Evolutionary conservation across 208 protist species (phyloP).

Genomic region (Acanthamoeba pearcei): DNA sequence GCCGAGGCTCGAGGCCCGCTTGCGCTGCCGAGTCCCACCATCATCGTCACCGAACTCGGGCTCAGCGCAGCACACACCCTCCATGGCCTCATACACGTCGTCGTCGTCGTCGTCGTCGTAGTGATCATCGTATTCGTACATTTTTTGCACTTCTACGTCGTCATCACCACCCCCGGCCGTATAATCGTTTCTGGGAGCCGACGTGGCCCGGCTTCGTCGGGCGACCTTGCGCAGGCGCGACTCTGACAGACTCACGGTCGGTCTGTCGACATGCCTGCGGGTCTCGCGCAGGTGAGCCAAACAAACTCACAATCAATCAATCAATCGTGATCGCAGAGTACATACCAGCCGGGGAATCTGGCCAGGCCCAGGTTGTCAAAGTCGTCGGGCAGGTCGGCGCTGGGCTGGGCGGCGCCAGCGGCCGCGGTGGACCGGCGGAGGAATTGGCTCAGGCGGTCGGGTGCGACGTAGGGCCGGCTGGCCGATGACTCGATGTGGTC

Average conservation of each 20-base stretch:
- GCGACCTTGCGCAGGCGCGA: background rate
- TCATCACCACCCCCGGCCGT: too few species aligned
- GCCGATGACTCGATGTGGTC: background rate
- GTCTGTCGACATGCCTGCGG: background rate
- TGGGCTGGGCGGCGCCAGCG: background rate
- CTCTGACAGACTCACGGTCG: background rate
- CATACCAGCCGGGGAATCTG: background rate
- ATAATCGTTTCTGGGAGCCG: too few species aligned
- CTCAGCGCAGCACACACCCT: slow-evolving; percentile 28
- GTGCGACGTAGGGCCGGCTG: background rate
- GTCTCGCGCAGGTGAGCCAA: too few species aligned
- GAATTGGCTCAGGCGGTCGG: background rate
- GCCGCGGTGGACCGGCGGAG: background rate
- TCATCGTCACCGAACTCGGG: background rate
- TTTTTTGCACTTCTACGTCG: too few species aligned
- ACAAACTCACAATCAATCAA: too few species aligned
- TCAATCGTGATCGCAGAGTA: too few species aligned
- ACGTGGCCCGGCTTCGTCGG: background rate
- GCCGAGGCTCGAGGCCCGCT: background rate
- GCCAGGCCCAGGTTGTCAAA: background rate
- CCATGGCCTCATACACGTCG: background rate
- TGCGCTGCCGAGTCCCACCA: too few species aligned
- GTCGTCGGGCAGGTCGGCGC: too few species aligned
- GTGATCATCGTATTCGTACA: too few species aligned
- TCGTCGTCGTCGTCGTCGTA: background rate